Percentiles rank a stretch among this genome's conserved stretches.
phyloP scores from a whole-genome alignment of 2,329 filamentous ascomycete species.

The Plenodomus tracheiphilus region DNA sequence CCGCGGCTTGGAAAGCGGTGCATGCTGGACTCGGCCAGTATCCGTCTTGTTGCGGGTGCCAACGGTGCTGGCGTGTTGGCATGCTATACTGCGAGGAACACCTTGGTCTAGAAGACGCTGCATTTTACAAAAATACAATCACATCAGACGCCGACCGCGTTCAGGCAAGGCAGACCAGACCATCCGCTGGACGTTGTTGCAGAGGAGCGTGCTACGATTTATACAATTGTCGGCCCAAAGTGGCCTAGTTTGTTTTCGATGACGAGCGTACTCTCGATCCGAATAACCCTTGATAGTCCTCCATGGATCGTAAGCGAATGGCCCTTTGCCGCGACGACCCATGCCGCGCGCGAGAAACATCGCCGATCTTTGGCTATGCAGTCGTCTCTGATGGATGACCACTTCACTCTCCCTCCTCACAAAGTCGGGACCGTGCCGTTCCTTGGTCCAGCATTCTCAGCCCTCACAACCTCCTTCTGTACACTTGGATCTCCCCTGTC shows the following conservation, averaged over 20 bases:
- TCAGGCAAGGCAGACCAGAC: neutral
- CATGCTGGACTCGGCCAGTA: neutral
- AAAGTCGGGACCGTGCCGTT: slow-evolving; percentile 8
- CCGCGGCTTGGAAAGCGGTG: neutral
- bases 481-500: neutral
- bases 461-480: neutral
- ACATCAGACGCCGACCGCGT: no score
- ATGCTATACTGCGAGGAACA: neutral
- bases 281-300: slow-evolving; percentile 16
- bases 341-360: slow-evolving; percentile 22
- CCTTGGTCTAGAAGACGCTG: neutral
- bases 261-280: slow-evolving; percentile 20
- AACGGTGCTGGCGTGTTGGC: neutral
- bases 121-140: neutral
- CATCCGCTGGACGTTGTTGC: neutral
- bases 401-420: slow-evolving; percentile 15
- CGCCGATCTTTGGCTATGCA: slow-evolving; percentile 19
- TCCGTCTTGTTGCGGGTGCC: neutral
- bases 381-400: slow-evolving; percentile 23
- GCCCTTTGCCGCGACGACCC: slow-evolving; percentile 14
- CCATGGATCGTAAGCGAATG: slow-evolving; percentile 19
- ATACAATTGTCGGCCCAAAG: slow-evolving; percentile 1
- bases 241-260: slow-evolving; percentile 1
- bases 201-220: slow-evolving; percentile 3
- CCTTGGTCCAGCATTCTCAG: neutral